phyloP scores from a whole-genome alignment of 192 early-diverging fungal species.

The Podila epicladia region DNA sequence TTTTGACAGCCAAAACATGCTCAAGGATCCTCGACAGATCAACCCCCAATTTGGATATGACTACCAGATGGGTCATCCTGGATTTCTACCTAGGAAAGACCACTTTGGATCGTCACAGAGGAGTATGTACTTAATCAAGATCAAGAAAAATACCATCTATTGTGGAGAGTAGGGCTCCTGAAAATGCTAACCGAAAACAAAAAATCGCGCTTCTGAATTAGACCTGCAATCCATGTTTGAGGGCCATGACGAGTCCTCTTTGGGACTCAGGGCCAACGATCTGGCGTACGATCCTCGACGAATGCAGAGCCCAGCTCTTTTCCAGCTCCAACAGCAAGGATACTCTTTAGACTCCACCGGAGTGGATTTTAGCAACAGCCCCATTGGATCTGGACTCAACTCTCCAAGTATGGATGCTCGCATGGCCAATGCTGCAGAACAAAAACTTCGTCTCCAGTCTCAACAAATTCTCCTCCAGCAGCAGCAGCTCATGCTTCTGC shows the following conservation, averaged over 20 bases:
- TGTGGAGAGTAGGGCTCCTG: no score
- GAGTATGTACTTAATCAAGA: constrained; percentile 9
- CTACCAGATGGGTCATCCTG: constrained; percentile 34
- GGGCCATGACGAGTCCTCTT: constrained; percentile 42
- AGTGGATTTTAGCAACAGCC: constrained; percentile 3
- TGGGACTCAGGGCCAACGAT: constrained; percentile 45
- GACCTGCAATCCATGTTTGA: constrained; percentile 47
- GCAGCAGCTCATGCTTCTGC: constrained; percentile 54
- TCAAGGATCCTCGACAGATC: constrained; percentile 39
- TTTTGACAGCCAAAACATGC: constrained; percentile 43
- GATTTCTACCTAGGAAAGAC: constrained; percentile 31
- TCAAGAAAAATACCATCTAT: no score
- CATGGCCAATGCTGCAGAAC: constrained; percentile 47
- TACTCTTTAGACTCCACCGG: constrained; percentile 31
- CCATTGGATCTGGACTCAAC: constrained; percentile 34
- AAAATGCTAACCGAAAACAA: neutral
- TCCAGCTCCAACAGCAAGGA: constrained; percentile 51
- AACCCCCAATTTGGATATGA: constrained; percentile 47
- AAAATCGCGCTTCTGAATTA: neutral
- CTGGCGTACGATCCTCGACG: constrained; percentile 46
- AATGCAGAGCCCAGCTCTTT: constrained; percentile 26
- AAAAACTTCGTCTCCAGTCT: constrained; percentile 63
- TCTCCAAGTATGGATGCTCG: constrained; percentile 47
- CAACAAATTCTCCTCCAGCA: constrained; percentile 61
- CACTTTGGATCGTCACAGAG: constrained; percentile 19